Percentiles rank a stretch among this genome's conserved stretches.
Conservation (phyloP, 2,329 filamentous ascomycete species). For the Penicillium thymicola region DNA sequence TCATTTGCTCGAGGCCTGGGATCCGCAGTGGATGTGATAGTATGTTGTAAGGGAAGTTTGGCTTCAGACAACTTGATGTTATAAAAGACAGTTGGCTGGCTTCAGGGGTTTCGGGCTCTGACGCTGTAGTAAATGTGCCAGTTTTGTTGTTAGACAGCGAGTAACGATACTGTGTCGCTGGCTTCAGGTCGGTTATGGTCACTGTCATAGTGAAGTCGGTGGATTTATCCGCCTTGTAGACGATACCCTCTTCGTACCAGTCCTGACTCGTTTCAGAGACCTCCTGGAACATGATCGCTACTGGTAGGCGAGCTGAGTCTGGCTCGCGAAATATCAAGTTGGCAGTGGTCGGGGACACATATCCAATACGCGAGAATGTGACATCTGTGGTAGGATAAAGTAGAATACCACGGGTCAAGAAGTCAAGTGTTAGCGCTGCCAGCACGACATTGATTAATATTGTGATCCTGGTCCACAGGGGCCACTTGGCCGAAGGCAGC, state of each 20-base stretch:
- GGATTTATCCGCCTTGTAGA: constrained; percentile 65
- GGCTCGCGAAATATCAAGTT: constrained; percentile 84
- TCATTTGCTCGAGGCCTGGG: constrained; percentile 73
- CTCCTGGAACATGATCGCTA: constrained; percentile 63
- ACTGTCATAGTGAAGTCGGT: constrained; percentile 80
- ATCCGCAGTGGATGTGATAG: constrained; percentile 79
- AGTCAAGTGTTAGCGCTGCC: constrained; percentile 69
- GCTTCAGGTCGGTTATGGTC: constrained; percentile 62
- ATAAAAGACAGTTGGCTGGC: constrained; percentile 81
- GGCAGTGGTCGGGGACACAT: constrained; percentile 76
- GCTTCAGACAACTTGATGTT: constrained; percentile 88
- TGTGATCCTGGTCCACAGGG: constrained; percentile 63
- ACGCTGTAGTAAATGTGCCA: constrained; percentile 76
- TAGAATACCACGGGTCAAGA: constrained; percentile 69
- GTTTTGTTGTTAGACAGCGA: constrained; percentile 80
- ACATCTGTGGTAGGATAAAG: constrained; percentile 70
- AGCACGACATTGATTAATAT: constrained; percentile 70
- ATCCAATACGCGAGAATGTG: constrained; percentile 82
- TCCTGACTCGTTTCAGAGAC: constrained; percentile 32
- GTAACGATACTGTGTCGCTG: constrained; percentile 78
- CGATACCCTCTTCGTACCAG: constrained; percentile 65
- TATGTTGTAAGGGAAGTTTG: constrained; percentile 83
- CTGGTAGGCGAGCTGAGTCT: constrained; percentile 67
- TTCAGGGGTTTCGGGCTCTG: constrained; percentile 61
- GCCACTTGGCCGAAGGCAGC: constrained; percentile 68